A percentile compares a stretch with the other conserved stretches of the same genome.
Evolutionary conservation across 768 basidiomycete species (phyloP).

Genomic region (Bullera alba): DNA sequence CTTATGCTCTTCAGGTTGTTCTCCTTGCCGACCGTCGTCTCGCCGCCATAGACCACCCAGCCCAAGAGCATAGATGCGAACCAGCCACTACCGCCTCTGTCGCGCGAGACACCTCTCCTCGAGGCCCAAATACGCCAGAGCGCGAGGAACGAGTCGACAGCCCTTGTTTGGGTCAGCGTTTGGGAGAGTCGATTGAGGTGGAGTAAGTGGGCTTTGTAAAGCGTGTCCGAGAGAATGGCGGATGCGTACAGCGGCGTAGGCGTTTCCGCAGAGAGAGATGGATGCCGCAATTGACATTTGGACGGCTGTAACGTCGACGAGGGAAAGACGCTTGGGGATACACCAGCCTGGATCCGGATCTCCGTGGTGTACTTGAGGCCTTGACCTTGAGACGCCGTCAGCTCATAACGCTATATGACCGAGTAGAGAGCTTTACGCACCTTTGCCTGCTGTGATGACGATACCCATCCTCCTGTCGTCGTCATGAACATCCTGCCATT

Average conservation of each 20-base stretch:
- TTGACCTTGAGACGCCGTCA: slow-evolving; percentile 14
- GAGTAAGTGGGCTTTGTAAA: slow-evolving; percentile 50
- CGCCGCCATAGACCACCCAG: slow-evolving; percentile 53
- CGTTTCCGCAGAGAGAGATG: slow-evolving; percentile 27
- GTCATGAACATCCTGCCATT: slow-evolving; percentile 18
- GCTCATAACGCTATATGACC: neutral
- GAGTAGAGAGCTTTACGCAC: slow-evolving; percentile 15
- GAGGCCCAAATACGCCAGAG: slow-evolving; percentile 85
- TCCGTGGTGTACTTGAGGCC: slow-evolving; percentile 58
- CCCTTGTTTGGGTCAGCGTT: slow-evolving; percentile 52
- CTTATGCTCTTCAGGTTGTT: slow-evolving; percentile 49
- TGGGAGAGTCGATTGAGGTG: slow-evolving; percentile 56
- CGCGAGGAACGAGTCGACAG: slow-evolving; percentile 66
- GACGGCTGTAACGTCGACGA: slow-evolving; percentile 59
- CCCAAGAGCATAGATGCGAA: slow-evolving; percentile 52
- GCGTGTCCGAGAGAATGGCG: slow-evolving; percentile 53
- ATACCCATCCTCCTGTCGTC: slow-evolving; percentile 31
- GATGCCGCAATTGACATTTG: slow-evolving; percentile 60
- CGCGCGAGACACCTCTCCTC: slow-evolving; percentile 56
- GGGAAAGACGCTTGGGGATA: slow-evolving; percentile 55
- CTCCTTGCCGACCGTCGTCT: neutral
- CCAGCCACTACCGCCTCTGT: slow-evolving; percentile 48
- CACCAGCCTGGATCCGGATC: slow-evolving; percentile 66
- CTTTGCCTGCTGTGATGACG: slow-evolving; percentile 30
- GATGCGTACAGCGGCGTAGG: slow-evolving; percentile 78